A percentile compares a stretch with the other conserved stretches of the same genome.
These are phyloP conservation scores for Amphicarpaea edgeworthii DNA, from an alignment of 306 rosid species.

Conservation along the genomic window DNA sequence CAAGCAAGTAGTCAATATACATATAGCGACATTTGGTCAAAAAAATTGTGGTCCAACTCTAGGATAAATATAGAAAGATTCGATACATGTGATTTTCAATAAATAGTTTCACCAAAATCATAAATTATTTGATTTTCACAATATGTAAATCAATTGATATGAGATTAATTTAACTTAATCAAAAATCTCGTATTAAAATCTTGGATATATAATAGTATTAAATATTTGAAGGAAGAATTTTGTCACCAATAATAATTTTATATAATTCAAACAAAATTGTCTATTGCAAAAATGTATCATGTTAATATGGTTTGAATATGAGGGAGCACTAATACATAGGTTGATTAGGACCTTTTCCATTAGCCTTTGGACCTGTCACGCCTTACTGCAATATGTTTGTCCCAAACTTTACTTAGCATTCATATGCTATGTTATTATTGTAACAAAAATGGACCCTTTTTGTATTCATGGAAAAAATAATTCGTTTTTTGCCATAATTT, in stretches of 20 bases:
- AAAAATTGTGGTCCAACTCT: conserved; percentile 1
- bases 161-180: no score
- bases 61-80: background rate
- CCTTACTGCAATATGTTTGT: background rate
- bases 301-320: background rate
- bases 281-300: no score
- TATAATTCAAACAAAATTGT: no score
- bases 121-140: background rate
- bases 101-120: background rate
- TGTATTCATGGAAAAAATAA: background rate
- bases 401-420: conserved; percentile 5
- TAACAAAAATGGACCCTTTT: background rate
- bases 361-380: background rate
- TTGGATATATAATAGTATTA: no score
- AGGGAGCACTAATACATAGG: background rate
- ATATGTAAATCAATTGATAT: no score
- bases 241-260: no score
- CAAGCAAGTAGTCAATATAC: conserved; percentile 7
- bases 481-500: background rate
- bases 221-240: no score
- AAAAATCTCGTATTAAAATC: no score
- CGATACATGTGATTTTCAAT: background rate
- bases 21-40: conserved; percentile 12
- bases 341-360: background rate
- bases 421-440: background rate